These are phyloP conservation scores for Aureobasidium subglaciale DNA, from an alignment of 2,329 filamentous ascomycete genomes.

Conservation along the genomic window DNA sequence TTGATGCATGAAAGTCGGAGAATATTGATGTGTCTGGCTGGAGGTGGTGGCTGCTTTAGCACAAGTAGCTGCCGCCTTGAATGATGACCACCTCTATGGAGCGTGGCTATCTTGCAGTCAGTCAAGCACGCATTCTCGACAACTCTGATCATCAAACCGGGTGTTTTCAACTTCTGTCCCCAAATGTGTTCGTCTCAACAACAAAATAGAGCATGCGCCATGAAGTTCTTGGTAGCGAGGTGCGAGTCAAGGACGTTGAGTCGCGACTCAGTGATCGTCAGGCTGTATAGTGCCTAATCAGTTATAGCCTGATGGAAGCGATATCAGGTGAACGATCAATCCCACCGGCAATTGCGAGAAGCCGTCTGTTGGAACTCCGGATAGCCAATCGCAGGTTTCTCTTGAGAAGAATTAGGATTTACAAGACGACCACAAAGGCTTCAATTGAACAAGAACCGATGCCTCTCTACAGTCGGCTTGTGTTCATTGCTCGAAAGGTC, in stretches of 20 bases:
- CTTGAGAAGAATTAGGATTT: too few relatives aligned
- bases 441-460: too few relatives aligned
- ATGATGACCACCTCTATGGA: background rate
- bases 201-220: background rate
- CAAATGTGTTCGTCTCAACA: background rate
- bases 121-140: background rate
- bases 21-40: background rate
- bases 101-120: background rate
- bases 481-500: too few relatives aligned
- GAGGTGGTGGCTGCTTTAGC: background rate
- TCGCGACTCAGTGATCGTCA: conserved; percentile 9
- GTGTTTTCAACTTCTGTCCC: background rate
- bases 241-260: background rate
- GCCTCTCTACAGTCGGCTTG: too few relatives aligned
- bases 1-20: background rate
- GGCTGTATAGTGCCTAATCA: background rate
- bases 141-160: background rate
- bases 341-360: background rate
- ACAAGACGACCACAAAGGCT: too few relatives aligned
- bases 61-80: too few relatives aligned
- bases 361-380: too few relatives aligned
- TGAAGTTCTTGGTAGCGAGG: background rate
- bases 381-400: too few relatives aligned
- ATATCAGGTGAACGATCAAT: background rate
- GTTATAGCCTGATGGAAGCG: background rate